Percentiles rank a stretch among this genome's conserved stretches.
These are phyloP conservation scores for Lecanicillium sp. DNA, from an alignment of 2,329 filamentous ascomycete species.

Conservation along the genomic window DNA sequence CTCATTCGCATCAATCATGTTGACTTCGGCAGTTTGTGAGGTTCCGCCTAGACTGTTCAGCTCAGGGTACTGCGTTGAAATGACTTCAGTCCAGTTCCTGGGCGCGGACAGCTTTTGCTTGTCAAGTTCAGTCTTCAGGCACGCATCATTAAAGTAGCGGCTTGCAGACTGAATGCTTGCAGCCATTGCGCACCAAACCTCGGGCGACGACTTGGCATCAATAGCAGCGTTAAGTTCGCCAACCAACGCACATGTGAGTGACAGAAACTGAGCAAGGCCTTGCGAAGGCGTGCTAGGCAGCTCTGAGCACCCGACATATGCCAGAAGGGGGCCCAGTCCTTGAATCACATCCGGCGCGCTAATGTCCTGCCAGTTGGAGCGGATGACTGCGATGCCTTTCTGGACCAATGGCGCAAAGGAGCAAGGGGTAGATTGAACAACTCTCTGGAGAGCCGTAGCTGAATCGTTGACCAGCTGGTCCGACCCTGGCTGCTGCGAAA, in stretches of 20 bases:
- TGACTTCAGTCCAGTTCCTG: conserved; percentile 17
- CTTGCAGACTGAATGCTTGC: conserved; percentile 27
- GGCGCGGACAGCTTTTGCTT: conserved; percentile 12
- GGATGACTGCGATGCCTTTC: conserved; percentile 18
- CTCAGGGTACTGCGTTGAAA: conserved; percentile 20
- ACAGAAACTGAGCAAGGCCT: conserved; percentile 32
- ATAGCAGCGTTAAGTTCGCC: conserved; percentile 28
- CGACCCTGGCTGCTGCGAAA: conserved; percentile 14
- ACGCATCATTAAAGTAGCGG: conserved; percentile 35
- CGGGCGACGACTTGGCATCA: conserved; percentile 20
- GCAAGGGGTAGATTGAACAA: conserved; percentile 25
- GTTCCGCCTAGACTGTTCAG: conserved; percentile 14
- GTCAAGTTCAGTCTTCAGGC: conserved; percentile 16
- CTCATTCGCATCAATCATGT: conserved; percentile 12
- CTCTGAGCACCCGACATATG: conserved; percentile 41
- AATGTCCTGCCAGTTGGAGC: conserved; percentile 13
- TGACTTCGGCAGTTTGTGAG: neutral
- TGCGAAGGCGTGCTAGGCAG: conserved; percentile 18
- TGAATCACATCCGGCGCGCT: conserved; percentile 21
- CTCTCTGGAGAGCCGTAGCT: conserved; percentile 31
- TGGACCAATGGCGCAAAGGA: conserved; percentile 27
- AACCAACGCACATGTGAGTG: conserved; percentile 26
- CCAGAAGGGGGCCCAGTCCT: conserved; percentile 34
- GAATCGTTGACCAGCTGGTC: conserved; percentile 34
- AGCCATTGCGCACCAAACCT: conserved; percentile 29